A percentile compares a stretch with the other conserved stretches of the same genome.
These are phyloP conservation scores for Euclidium syriacum DNA, from an alignment of 345 rosid species.

Conservation along the genomic window DNA sequence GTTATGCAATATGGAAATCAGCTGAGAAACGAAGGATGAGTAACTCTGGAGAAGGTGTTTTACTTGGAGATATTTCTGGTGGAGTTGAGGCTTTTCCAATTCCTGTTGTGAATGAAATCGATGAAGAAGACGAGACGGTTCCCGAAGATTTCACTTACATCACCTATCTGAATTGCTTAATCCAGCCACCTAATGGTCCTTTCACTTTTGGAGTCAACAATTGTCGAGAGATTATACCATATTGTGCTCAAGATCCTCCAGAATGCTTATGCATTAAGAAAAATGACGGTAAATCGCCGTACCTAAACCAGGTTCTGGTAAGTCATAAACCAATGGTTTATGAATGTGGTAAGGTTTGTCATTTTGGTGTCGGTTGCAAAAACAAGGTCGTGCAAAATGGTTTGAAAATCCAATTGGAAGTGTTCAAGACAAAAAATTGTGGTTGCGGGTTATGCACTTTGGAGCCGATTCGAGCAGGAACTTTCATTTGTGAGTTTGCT, in stretches of 20 bases:
- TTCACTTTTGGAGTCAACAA: too few species aligned
- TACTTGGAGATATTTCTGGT: constrained; percentile 49
- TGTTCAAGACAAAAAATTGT: constrained; percentile 33
- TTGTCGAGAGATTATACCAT: too few species aligned
- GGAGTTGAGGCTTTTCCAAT: constrained; percentile 53
- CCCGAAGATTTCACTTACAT: constrained; percentile 52
- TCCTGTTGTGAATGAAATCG: constrained; percentile 68
- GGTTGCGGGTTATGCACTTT: constrained; percentile 50
- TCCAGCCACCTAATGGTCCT: too few species aligned
- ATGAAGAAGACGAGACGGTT: constrained; percentile 39
- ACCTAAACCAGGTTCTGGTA: constrained; percentile 2
- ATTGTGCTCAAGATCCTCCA: constrained; percentile 10
- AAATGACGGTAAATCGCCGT: constrained; percentile 32
- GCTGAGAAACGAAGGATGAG: constrained; percentile 43
- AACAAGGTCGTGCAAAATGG: constrained; percentile 37
- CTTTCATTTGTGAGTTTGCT: constrained; percentile 45
- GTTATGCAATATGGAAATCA: constrained; percentile 45
- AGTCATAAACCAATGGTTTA: constrained; percentile 23
- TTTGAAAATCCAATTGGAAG: constrained; percentile 35
- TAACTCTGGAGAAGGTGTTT: constrained; percentile 34
- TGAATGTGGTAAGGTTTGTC: constrained; percentile 44
- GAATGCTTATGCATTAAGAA: constrained; percentile 34
- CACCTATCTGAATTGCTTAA: constrained; percentile 36
- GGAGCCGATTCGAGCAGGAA: constrained; percentile 37
- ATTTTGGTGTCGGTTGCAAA: constrained; percentile 30